phyloP scores from a whole-genome alignment of 2,329 filamentous ascomycete species.

The Ceratocystis cacaofunesta region DNA sequence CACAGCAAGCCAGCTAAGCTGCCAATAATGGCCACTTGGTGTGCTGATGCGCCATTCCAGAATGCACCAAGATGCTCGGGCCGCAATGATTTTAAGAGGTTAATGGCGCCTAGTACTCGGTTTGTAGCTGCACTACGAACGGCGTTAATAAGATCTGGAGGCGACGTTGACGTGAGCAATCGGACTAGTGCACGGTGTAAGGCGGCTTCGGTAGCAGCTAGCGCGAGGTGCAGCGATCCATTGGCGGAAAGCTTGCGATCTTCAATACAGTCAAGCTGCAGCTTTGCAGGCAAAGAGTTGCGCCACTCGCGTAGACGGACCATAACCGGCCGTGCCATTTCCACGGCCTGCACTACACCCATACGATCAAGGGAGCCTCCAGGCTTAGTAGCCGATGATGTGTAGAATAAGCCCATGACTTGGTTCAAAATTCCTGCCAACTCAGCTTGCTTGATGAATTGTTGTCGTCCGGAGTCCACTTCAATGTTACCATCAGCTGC shows the following conservation, averaged over 20 bases:
- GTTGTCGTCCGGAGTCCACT: slow-evolving; percentile 26
- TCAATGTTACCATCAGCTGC: slow-evolving; percentile 24
- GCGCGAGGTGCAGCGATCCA: slow-evolving; percentile 30
- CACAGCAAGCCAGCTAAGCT: slow-evolving; percentile 23
- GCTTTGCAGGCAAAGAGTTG: slow-evolving; percentile 27
- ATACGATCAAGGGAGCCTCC: slow-evolving; percentile 13
- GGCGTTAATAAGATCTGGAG: slow-evolving; percentile 15
- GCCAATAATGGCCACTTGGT: slow-evolving; percentile 23
- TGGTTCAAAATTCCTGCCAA: slow-evolving; percentile 32
- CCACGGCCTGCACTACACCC: slow-evolving; percentile 24
- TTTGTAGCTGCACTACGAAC: slow-evolving; percentile 21
- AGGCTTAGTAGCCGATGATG: slow-evolving; percentile 13
- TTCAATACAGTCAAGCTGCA: slow-evolving; percentile 29
- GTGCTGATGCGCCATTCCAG: slow-evolving; percentile 26
- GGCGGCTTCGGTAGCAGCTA: slow-evolving; percentile 30
- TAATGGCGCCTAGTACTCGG: slow-evolving; percentile 23
- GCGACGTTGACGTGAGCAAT: slow-evolving; percentile 14
- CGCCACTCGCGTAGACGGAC: slow-evolving; percentile 33
- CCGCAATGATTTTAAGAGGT: slow-evolving; percentile 25
- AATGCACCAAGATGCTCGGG: slow-evolving; percentile 29
- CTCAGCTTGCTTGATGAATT: slow-evolving; percentile 32
- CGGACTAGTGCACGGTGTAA: slow-evolving; percentile 30
- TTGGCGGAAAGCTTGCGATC: slow-evolving; percentile 27
- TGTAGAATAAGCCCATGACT: slow-evolving; percentile 24
- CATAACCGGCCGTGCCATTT: slow-evolving; percentile 34